Base-by-base conservation (phyloP, 192 early-diverging fungal species). In the Podila minutissima region DNA sequence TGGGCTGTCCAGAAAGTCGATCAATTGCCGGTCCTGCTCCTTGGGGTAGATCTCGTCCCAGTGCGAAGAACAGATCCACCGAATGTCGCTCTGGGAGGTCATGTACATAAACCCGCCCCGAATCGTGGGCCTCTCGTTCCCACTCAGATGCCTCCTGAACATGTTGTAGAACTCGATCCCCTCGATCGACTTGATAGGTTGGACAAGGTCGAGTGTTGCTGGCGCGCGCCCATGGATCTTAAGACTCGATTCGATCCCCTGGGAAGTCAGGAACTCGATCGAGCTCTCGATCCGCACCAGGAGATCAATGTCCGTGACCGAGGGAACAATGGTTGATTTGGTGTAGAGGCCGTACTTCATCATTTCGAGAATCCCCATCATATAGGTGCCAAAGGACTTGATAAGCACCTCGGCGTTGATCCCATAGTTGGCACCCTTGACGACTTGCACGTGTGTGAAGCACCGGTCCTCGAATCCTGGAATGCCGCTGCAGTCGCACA, bases 311-410 rank as follows among this genome's bases (percentile, higher is more conserved):
- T 46, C 41, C 12, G 41, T 46, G 2, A 46, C 41, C 3, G 41
- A 46, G 13, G 41, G 41, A 12, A 46, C 41, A 15, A 51, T 49
- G 8, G 32, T 3, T 22, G n/a, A 11, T 55, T 55, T 55, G 9
- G 20, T 26, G 53, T 24, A 26, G 24, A 26, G 4, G 53, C 20
- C 53, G 53, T 24, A 24, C 22, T 55, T 55, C n/a, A 78, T 62
- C 69, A 78, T 78, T 59, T 78, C 75, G 20, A 78, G 60, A 19
- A 78, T 38, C 20, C 69, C 69, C 75, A 78, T 67, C 37, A 78
- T 66, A 24, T 78, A 60, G 7, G 61, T 37, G 2, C 65, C 75
- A 28, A 26, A 61, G 8, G n/a, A 24, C n/a, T n/a, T 24, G 53
- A 20, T 9, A 10, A 55, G 20, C 20, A 9, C 24, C n/a, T 55